Evolutionary conservation across 2,329 filamentous ascomycete genomes (phyloP).

Genomic region (Penicillium sp.): DNA sequence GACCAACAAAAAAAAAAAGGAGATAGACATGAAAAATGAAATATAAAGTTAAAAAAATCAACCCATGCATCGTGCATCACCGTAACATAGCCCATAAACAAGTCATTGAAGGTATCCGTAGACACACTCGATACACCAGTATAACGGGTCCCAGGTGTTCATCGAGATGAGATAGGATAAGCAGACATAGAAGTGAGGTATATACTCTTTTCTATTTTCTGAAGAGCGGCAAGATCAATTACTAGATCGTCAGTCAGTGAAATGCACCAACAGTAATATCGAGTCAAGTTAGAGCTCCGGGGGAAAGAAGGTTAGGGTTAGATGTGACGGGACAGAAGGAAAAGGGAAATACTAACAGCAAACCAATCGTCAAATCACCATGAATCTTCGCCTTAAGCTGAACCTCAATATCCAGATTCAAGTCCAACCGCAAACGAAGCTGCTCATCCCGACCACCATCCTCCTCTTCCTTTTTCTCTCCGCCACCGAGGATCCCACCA

Average conservation of each 20-base stretch:
- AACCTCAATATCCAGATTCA: slow-evolving; percentile 81
- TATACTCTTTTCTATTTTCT: slow-evolving; percentile 7
- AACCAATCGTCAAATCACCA: slow-evolving; percentile 75
- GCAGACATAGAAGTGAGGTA: background rate
- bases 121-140: background rate
- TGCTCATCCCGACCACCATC: slow-evolving; percentile 60
- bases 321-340: background rate
- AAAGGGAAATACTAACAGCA: slow-evolving; percentile 61
- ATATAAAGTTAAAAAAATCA: background rate
- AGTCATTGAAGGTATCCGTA: slow-evolving; percentile 1
- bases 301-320: background rate
- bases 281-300: background rate
- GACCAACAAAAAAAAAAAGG: background rate
- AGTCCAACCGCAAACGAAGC: slow-evolving; percentile 68
- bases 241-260: slow-evolving; percentile 12
- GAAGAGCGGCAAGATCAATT: slow-evolving; percentile 7
- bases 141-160: background rate
- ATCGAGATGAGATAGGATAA: background rate
- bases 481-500: slow-evolving; percentile 38
- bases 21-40: slow-evolving; percentile 4
- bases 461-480: slow-evolving; percentile 43
- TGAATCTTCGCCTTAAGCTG: slow-evolving; percentile 83
- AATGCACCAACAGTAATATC: background rate
- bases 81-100: slow-evolving; percentile 14
- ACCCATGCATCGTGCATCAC: slow-evolving; percentile 21